phyloP scores from a whole-genome alignment of 139 green algal genomes.

The Tetradesmus obliquus region DNA sequence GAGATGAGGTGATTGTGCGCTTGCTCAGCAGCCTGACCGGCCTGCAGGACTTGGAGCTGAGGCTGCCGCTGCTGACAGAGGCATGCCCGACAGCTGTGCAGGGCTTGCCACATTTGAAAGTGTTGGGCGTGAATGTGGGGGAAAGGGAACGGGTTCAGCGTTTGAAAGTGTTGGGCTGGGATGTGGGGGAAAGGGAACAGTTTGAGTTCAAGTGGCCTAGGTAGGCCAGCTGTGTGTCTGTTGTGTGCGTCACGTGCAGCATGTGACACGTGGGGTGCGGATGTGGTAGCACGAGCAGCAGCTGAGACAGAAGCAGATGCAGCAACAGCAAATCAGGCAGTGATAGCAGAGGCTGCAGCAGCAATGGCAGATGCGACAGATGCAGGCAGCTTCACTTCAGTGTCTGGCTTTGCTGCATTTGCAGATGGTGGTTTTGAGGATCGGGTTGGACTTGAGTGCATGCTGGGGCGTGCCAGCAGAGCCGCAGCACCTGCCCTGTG shows the following conservation, averaged over 20 bases:
- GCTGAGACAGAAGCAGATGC: neutral
- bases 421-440: neutral
- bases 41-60: neutral
- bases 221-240: too few relatives aligned
- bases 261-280: too few relatives aligned
- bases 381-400: neutral
- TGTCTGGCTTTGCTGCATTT: neutral
- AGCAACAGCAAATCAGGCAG: neutral
- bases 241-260: too few relatives aligned
- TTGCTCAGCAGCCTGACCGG: neutral
- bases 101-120: neutral
- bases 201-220: too few relatives aligned
- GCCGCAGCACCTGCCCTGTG: neutral
- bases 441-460: neutral
- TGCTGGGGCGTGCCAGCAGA: neutral
- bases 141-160: too few relatives aligned
- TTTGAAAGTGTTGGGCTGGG: too few relatives aligned
- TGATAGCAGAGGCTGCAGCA: neutral
- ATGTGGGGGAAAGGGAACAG: too few relatives aligned
- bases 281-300: too few relatives aligned
- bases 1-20: neutral
- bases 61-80: neutral
- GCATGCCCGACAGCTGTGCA: neutral
- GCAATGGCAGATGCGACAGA: neutral
- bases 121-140: neutral